Evolutionary conservation across 2,329 filamentous ascomycete species (phyloP).

Genomic region (Colletotrichum sp.): DNA sequence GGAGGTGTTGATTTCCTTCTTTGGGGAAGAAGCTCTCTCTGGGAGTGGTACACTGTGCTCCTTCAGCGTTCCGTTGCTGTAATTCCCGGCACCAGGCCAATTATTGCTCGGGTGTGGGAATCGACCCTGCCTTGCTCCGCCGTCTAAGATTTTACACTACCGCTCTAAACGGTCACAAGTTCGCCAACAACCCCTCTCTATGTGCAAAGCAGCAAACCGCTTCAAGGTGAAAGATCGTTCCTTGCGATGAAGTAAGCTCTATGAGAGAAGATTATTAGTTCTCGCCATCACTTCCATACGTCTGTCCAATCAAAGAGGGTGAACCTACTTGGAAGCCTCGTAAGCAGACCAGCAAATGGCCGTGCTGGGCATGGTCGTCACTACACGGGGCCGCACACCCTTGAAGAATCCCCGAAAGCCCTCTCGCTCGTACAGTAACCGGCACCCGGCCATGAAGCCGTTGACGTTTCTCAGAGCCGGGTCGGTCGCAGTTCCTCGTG

Average conservation of each 20-base stretch:
- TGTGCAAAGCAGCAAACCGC: background rate
- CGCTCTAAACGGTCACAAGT: conserved; percentile 12
- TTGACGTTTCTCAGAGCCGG: conserved; percentile 84
- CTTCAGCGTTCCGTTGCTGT: background rate
- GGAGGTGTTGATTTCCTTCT: background rate
- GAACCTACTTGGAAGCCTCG: conserved; percentile 69
- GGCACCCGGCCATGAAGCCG: conserved; percentile 79
- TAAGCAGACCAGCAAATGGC: conserved; percentile 97
- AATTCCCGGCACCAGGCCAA: background rate
- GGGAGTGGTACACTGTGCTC: background rate
- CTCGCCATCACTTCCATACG: background rate
- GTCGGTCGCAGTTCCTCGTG: conserved; percentile 82
- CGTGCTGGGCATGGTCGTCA: conserved; percentile 98
- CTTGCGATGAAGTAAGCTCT: conserved; percentile 67
- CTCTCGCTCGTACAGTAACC: conserved; percentile 82
- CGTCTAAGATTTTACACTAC: conserved; percentile 14
- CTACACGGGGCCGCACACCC: conserved; percentile 85
- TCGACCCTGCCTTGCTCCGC: background rate
- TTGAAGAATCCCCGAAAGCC: conserved; percentile 90
- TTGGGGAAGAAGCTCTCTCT: background rate
- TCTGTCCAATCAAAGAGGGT: background rate
- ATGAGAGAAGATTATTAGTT: background rate
- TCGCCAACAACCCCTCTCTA: conserved; percentile 1
- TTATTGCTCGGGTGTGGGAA: background rate
- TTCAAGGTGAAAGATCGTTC: conserved; percentile 40